phyloP scores from a whole-genome alignment of 768 basidiomycete species.

The Kwoniella mangroviensis region DNA sequence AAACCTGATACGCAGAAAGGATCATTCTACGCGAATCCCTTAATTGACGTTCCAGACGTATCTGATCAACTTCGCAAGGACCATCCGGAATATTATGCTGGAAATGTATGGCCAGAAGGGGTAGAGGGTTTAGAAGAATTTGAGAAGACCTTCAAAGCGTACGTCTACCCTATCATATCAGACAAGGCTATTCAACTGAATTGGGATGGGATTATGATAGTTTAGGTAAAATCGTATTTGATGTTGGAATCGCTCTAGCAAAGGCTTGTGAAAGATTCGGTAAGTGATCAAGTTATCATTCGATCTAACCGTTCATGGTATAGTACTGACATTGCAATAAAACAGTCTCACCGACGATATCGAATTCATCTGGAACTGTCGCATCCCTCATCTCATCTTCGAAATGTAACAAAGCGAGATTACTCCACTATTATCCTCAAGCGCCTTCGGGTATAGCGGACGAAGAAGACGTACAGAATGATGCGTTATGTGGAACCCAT shows the following conservation, averaged over 20 bases:
- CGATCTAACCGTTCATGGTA: not conserved
- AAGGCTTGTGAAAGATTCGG: conserved; percentile 90
- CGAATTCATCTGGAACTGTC: conserved; percentile 53
- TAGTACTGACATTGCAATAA: not conserved
- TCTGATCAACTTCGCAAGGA: conserved; percentile 63
- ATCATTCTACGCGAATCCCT: conserved; percentile 87
- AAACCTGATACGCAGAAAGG: conserved; percentile 79
- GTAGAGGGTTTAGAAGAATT: conserved; percentile 67
- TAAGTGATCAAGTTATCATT: conserved; percentile 52
- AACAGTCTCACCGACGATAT: conserved; percentile 14
- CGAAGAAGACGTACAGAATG: conserved; percentile 72
- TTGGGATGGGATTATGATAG: conserved; percentile 62
- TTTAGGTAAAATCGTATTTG: conserved; percentile 64
- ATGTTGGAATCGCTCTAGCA: conserved; percentile 80
- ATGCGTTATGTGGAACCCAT: conserved; percentile 89
- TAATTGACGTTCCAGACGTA: conserved; percentile 70
- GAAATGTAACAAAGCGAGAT: conserved; percentile 73
- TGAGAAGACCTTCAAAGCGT: conserved; percentile 83
- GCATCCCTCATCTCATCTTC: conserved; percentile 73
- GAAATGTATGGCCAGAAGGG: conserved; percentile 75
- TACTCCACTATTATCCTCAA: conserved; percentile 95
- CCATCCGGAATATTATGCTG: conserved; percentile 83
- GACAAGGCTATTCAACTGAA: not conserved
- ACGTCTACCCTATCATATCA: conserved; percentile 60
- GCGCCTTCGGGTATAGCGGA: conserved; percentile 57